phyloP scores from a whole-genome alignment of 2,329 filamentous ascomycete genomes.

The Chaetomium olivaceum region DNA sequence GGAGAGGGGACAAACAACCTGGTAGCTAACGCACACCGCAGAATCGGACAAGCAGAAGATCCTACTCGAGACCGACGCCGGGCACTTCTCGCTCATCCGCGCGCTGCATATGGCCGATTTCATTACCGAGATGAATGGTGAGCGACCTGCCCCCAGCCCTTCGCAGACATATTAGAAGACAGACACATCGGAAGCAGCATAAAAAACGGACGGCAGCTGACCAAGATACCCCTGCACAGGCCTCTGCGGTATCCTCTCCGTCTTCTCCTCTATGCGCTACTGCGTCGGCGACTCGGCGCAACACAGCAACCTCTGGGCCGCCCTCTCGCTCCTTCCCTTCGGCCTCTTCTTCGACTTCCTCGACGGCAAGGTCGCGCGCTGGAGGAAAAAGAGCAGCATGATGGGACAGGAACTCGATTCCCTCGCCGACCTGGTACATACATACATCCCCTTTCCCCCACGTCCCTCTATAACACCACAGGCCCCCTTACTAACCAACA shows the following conservation, averaged over 20 bases:
- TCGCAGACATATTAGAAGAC: background rate
- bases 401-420: constrained; percentile 99
- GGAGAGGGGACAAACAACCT: background rate
- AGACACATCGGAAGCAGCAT: background rate
- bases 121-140: constrained; percentile 81
- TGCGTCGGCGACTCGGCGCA: constrained; percentile 71
- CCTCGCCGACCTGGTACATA: constrained; percentile 81
- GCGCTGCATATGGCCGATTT: constrained; percentile 78
- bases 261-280: constrained; percentile 94
- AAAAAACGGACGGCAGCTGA: background rate
- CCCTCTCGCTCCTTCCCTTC: constrained; percentile 84
- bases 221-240: constrained; percentile 46
- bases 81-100: constrained; percentile 70
- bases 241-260: constrained; percentile 89
- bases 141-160: constrained; percentile 1
- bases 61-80: constrained; percentile 67
- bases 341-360: constrained; percentile 97
- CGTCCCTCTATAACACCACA: background rate
- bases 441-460: background rate
- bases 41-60: constrained; percentile 74
- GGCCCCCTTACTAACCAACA: background rate
- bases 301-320: constrained; percentile 72
- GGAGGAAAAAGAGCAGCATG: constrained; percentile 93
- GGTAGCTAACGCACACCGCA: constrained; percentile 37
- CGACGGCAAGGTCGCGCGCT: constrained; percentile 93